phyloP scores from a whole-genome alignment of 495 filamentous ascomycete species.

The Penicillium mononematosum region DNA sequence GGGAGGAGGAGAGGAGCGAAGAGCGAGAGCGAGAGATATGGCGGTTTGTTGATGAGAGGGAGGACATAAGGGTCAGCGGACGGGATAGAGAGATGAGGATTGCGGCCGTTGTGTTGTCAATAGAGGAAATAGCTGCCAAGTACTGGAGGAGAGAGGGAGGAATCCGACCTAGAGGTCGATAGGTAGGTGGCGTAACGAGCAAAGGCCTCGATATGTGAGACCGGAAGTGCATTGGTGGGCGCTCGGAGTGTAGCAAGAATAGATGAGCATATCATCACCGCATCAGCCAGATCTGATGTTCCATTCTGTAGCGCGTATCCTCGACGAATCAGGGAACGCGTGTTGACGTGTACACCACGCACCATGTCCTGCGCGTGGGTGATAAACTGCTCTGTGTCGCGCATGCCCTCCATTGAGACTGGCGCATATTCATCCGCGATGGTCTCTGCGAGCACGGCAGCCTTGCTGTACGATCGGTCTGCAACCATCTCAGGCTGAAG shows the following conservation, averaged over 20 bases:
- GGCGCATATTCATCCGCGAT: slow-evolving; percentile 85
- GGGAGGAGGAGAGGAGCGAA: slow-evolving; percentile 56
- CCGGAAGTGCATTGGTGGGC: slow-evolving; percentile 56
- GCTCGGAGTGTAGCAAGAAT: slow-evolving; percentile 49
- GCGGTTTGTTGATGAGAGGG: slow-evolving; percentile 62
- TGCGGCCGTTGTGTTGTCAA: slow-evolving; percentile 75
- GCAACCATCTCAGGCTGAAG: slow-evolving; percentile 87
- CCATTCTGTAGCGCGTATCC: slow-evolving; percentile 39
- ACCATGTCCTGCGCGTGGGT: slow-evolving; percentile 85
- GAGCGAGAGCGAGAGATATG: slow-evolving; percentile 71
- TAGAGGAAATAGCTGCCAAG: slow-evolving; percentile 69
- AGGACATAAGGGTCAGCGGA: slow-evolving; percentile 72
- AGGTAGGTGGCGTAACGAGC: slow-evolving; percentile 66
- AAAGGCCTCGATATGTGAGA: slow-evolving; percentile 66
- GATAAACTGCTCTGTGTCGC: slow-evolving; percentile 92
- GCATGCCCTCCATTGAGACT: slow-evolving; percentile 65
- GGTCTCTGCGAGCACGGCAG: slow-evolving; percentile 74
- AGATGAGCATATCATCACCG: slow-evolving; percentile 57
- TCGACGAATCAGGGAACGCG: slow-evolving; percentile 69
- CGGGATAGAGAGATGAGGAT: slow-evolving; percentile 77
- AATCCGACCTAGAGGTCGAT: slow-evolving; percentile 65
- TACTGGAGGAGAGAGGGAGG: slow-evolving; percentile 67
- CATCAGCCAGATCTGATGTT: slow-evolving; percentile 64
- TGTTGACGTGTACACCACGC: slow-evolving; percentile 75
- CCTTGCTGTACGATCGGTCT: slow-evolving; percentile 82